These are phyloP conservation scores for Pythium plurisporium DNA, from an alignment of 352 stramenopile species.

Conservation along the genomic window DNA sequence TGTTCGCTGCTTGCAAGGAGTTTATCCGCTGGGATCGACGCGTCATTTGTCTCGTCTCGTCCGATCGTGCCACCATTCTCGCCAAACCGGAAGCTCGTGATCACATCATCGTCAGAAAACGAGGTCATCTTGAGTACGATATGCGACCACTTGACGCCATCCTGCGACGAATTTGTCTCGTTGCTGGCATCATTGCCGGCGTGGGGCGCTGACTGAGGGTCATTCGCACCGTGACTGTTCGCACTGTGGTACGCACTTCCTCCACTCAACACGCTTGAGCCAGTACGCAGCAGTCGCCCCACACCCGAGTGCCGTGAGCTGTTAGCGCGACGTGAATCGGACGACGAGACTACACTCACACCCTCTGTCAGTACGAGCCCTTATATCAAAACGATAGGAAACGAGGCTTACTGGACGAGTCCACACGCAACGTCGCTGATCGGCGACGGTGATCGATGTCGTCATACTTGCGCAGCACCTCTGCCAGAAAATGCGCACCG, in stretches of 20 bases:
- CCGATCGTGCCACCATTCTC: constrained; percentile 48
- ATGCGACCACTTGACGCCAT: constrained; percentile 46
- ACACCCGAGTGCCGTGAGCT: constrained; percentile 58
- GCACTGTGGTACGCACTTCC: constrained; percentile 11
- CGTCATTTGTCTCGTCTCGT: constrained; percentile 41
- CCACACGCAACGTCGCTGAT: constrained; percentile 49
- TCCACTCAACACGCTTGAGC: constrained; percentile 29
- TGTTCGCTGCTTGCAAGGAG: constrained; percentile 47
- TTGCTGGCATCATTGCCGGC: background rate
- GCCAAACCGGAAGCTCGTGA: constrained; percentile 75
- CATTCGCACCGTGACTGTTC: constrained; percentile 3
- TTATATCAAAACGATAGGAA: background rate
- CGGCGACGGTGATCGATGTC: constrained; percentile 50
- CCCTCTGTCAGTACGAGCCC: background rate
- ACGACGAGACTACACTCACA: constrained; percentile 29
- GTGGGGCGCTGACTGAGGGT: background rate
- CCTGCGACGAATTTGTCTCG: background rate
- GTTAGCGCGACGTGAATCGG: constrained; percentile 39
- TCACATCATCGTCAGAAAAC: constrained; percentile 63
- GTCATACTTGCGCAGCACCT: constrained; percentile 62
- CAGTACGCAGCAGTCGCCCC: constrained; percentile 49
- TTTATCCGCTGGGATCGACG: constrained; percentile 74
- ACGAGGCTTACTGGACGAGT: constrained; percentile 46
- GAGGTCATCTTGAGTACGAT: constrained; percentile 85
- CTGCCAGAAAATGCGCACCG: constrained; percentile 3